These are phyloP conservation scores for Schrenkiella parvula DNA, from an alignment of 345 rosid genomes.

Conservation along the genomic window DNA sequence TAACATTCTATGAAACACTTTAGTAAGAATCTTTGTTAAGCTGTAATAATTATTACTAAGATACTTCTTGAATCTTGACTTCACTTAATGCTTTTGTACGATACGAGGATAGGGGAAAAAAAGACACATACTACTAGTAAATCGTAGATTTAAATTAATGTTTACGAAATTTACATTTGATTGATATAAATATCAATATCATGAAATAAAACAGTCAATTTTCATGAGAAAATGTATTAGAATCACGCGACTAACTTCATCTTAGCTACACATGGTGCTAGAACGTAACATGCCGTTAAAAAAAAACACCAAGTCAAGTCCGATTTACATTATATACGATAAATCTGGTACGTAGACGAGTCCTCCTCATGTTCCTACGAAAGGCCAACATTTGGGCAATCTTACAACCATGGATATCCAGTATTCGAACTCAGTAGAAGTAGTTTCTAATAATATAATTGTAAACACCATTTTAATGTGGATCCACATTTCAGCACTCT, in stretches of 20 bases:
- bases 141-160: neutral
- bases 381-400: too few species aligned
- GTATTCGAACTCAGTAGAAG: too few species aligned
- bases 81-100: neutral
- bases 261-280: neutral
- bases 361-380: too few species aligned
- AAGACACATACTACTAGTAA: neutral
- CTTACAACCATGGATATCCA: too few species aligned
- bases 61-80: constrained; percentile 5
- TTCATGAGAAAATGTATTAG: neutral
- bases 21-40: constrained; percentile 9
- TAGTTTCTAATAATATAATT: too few species aligned
- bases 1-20: constrained; percentile 8
- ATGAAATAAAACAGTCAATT: neutral
- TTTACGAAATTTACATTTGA: neutral
- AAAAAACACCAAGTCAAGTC: neutral
- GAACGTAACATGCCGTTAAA: neutral
- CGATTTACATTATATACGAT: neutral
- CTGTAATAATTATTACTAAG: neutral
- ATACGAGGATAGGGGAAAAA: neutral
- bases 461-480: neutral
- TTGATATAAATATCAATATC: neutral
- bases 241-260: neutral
- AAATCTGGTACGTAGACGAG: neutral
- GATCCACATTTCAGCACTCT: neutral